Conservation (phyloP, 2,329 filamentous ascomycete genomes). For the Ophiocordyceps camponoti-saundersi region DNA sequence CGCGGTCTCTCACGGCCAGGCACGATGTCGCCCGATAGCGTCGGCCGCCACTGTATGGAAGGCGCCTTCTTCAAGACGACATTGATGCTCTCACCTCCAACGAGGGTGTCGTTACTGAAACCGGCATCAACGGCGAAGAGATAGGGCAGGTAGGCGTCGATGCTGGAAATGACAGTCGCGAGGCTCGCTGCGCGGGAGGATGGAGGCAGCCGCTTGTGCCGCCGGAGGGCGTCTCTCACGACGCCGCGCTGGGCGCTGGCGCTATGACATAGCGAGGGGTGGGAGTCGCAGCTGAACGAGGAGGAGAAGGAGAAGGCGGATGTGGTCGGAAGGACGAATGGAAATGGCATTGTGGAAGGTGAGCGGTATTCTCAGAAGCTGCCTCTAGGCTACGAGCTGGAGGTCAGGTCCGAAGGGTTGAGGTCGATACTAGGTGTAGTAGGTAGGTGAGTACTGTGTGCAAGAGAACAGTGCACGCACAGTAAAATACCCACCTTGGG, state of each 20-base stretch:
- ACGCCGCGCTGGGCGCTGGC: conserved; percentile 74
- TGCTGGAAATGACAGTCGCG: conserved; percentile 45
- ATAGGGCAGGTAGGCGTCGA: conserved; percentile 71
- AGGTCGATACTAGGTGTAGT: background rate
- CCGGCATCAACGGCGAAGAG: conserved; percentile 62
- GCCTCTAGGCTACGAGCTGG: background rate
- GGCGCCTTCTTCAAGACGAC: conserved; percentile 44
- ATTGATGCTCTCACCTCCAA: conserved; percentile 43
- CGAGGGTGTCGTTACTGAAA: conserved; percentile 29
- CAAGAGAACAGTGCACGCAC: background rate
- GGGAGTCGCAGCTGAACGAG: conserved; percentile 61
- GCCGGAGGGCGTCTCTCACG: conserved; percentile 69
- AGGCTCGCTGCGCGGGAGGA: conserved; percentile 55
- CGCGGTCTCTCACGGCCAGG: conserved; percentile 48
- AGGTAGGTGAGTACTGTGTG: background rate
- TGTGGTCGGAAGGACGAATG: conserved; percentile 77
- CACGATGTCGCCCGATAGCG: conserved; percentile 47
- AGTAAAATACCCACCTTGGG: background rate
- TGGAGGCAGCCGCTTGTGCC: conserved; percentile 70
- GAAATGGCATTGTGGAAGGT: conserved; percentile 60
- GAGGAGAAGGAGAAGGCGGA: conserved; percentile 70
- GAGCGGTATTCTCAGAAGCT: background rate
- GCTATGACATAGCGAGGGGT: conserved; percentile 72
- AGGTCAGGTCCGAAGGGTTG: background rate
- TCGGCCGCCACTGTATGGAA: conserved; percentile 71